These are phyloP conservation scores for Dictyostelium intermedium DNA, from an alignment of 78 protist genomes.

Conservation along the genomic window DNA sequence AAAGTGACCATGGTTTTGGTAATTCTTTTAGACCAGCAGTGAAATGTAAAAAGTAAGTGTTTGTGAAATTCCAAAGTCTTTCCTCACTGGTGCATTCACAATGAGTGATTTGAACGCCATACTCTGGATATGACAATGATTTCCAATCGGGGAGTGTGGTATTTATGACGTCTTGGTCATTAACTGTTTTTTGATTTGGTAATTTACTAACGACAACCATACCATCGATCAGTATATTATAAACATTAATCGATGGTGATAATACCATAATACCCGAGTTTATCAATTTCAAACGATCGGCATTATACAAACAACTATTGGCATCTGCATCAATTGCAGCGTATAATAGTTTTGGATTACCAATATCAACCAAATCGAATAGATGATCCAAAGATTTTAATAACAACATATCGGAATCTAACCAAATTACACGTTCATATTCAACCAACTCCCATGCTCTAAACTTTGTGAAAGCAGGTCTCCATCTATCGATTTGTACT, in stretches of 20 bases:
- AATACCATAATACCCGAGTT: slow-evolving; percentile 55
- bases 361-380: not conserved
- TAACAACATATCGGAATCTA: slow-evolving; percentile 65
- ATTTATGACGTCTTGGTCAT: slow-evolving; percentile 70
- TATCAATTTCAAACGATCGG: slow-evolving; percentile 4
- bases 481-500: slow-evolving; percentile 51
- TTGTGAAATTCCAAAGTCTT: slow-evolving; percentile 34
- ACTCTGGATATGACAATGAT: slow-evolving; percentile 15
- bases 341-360: not conserved
- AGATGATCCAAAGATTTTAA: slow-evolving; percentile 30
- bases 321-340: slow-evolving; percentile 69
- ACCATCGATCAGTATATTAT: not conserved
- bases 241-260: not conserved
- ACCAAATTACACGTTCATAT: slow-evolving; percentile 45
- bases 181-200: not conserved
- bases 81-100: slow-evolving; percentile 46
- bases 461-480: slow-evolving; percentile 71
- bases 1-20: slow-evolving; percentile 63
- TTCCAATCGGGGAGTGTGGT: slow-evolving; percentile 13
- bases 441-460: slow-evolving; percentile 25
- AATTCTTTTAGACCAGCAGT: slow-evolving; percentile 71
- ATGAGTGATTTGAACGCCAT: slow-evolving; percentile 67
- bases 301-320: slow-evolving; percentile 12
- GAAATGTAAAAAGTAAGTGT: slow-evolving; percentile 14
- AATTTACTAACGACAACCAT: slow-evolving; percentile 8